These are phyloP conservation scores for Wickerhamomyces hampshirensis DNA, from an alignment of 805 yeast species.

Conservation along the genomic window DNA sequence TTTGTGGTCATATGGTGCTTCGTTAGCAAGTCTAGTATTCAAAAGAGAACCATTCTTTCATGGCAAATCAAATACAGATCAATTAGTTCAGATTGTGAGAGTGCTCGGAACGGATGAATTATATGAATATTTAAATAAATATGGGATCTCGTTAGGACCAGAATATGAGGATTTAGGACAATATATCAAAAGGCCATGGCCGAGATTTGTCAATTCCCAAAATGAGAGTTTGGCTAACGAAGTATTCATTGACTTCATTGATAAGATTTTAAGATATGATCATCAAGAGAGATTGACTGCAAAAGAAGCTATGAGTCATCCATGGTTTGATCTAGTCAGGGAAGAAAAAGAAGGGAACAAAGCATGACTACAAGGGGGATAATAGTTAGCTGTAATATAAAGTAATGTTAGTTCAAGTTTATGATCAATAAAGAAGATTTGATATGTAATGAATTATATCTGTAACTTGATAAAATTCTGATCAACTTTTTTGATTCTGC, in stretches of 20 bases:
- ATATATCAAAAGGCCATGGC: slow-evolving; percentile 66
- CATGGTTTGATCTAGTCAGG: slow-evolving; percentile 44
- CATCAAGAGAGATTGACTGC: slow-evolving; percentile 89
- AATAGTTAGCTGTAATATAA: neutral
- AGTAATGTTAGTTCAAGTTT: no score
- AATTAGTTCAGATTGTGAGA: slow-evolving; percentile 82
- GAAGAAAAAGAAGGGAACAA: slow-evolving; percentile 8
- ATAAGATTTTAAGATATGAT: slow-evolving; percentile 70
- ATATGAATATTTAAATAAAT: slow-evolving; percentile 59
- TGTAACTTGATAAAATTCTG: no score
- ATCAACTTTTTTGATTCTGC: neutral
- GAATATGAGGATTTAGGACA: slow-evolving; percentile 78
- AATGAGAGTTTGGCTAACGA: slow-evolving; percentile 49
- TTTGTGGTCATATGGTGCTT: slow-evolving; percentile 88
- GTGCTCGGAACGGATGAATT: slow-evolving; percentile 83
- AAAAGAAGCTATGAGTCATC: slow-evolving; percentile 78
- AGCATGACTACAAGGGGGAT: neutral
- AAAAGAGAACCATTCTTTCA: slow-evolving; percentile 90
- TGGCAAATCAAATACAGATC: slow-evolving; percentile 89
- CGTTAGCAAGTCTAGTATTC: slow-evolving; percentile 84
- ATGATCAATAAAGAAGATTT: neutral
- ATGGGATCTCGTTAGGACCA: slow-evolving; percentile 61
- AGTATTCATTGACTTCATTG: slow-evolving; percentile 64
- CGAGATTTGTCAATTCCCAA: slow-evolving; percentile 49
- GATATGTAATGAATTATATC: neutral